phyloP scores from a whole-genome alignment of 2,329 filamentous ascomycete genomes.

The Cytospora piceicola region DNA sequence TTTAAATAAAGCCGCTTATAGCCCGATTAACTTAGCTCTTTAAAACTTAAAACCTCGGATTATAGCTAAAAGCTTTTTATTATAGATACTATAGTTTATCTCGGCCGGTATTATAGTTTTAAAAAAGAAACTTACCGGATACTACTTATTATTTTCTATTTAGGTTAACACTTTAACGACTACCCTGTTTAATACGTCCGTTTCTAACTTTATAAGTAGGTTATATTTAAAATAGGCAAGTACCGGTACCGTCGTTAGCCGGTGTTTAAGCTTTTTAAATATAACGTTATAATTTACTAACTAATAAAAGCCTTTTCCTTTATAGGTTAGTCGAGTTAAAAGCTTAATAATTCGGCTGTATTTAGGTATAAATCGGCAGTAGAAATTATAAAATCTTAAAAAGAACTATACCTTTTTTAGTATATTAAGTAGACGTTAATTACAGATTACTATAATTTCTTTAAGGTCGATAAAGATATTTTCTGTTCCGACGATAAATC shows the following conservation, averaged over 20 bases:
- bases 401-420: no score
- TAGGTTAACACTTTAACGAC: no score
- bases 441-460: neutral
- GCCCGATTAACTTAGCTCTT: no score
- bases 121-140: no score
- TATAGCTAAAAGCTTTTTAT: no score
- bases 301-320: neutral
- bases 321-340: neutral
- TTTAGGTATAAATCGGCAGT: no score
- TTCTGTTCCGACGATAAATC: conserved; percentile 11
- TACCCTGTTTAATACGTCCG: neutral
- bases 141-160: no score
- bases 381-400: no score
- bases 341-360: neutral
- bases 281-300: neutral
- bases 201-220: neutral
- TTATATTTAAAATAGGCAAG: conserved; percentile 4
- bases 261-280: neutral
- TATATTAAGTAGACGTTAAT: neutral
- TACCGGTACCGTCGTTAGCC: neutral
- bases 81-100: no score
- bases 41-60: no score
- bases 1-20: no score
- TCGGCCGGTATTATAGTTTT: no score
- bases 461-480: neutral